phyloP scores from a whole-genome alignment of 2,329 filamentous ascomycete species.

The Talaromyces amestolkiae region DNA sequence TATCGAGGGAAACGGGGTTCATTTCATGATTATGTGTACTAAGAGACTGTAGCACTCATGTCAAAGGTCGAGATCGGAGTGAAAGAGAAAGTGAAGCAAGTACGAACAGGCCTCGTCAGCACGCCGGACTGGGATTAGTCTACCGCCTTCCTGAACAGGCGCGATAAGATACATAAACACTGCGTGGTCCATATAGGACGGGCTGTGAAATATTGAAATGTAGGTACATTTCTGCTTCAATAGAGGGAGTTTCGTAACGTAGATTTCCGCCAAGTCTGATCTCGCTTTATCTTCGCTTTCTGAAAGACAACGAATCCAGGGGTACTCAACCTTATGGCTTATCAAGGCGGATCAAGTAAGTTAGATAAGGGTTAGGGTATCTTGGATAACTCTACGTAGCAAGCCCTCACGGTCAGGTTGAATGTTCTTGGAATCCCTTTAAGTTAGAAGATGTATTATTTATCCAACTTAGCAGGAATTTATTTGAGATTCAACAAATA shows the following conservation, averaged over 20 bases:
- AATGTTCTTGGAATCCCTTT: too few species aligned
- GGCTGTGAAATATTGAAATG: too few species aligned
- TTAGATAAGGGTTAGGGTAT: neutral
- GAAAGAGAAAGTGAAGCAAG: neutral
- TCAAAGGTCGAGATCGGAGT: neutral
- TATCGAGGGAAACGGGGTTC: neutral
- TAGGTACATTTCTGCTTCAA: neutral
- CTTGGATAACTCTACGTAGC: neutral
- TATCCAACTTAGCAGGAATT: too few species aligned
- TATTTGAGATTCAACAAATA: too few species aligned
- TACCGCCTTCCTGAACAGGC: neutral
- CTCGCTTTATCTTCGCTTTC: neutral
- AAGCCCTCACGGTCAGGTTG: neutral
- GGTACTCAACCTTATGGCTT: neutral
- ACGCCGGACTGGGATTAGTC: constrained; percentile 7
- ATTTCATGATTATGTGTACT: neutral
- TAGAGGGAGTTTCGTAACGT: too few species aligned
- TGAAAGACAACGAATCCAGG: neutral
- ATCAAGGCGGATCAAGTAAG: neutral
- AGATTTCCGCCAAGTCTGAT: too few species aligned
- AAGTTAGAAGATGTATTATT: too few species aligned
- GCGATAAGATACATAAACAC: neutral
- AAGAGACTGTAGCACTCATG: neutral
- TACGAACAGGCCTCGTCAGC: neutral
- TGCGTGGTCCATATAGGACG: neutral